Conservation (phyloP, 495 filamentous ascomycete genomes). For the Parathielavia appendiculata region DNA sequence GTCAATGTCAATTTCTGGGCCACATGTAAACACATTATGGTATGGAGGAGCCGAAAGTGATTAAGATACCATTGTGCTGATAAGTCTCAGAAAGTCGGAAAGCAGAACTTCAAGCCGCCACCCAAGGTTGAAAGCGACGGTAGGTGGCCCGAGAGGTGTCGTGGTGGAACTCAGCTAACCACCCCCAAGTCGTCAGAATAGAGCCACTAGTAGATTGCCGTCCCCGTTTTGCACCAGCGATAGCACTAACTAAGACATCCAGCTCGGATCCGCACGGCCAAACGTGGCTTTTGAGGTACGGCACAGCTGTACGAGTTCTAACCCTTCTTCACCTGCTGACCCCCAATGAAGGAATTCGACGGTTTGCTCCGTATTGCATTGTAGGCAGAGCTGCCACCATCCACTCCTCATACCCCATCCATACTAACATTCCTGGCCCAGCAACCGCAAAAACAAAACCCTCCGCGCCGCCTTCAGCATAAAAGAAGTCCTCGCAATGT, state of each 20-base stretch:
- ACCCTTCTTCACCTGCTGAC: background rate
- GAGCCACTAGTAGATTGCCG: conserved; percentile 24
- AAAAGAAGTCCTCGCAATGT: conserved; percentile 69
- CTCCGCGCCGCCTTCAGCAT: conserved; percentile 68
- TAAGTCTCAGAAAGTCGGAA: conserved; percentile 63
- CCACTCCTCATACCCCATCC: background rate
- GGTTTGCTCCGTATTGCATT: conserved; percentile 82
- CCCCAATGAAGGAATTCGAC: conserved; percentile 64
- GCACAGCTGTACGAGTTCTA: no score
- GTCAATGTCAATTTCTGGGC: conserved; percentile 97
- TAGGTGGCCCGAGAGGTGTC: conserved; percentile 46
- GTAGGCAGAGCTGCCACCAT: conserved; percentile 32
- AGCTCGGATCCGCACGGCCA: conserved; percentile 66
- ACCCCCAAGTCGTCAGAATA: conserved; percentile 26
- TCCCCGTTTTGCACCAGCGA: background rate
- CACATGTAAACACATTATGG: conserved; percentile 73
- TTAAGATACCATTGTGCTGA: background rate
- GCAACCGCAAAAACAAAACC: conserved; percentile 56
- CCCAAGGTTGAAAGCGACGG: conserved; percentile 81
- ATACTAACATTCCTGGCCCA: conserved; percentile 5
- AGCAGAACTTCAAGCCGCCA: conserved; percentile 92
- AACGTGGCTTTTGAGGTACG: conserved; percentile 69
- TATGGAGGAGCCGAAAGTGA: background rate
- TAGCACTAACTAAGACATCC: conserved; percentile 55
- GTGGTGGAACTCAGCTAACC: conserved; percentile 4